Conservation (phyloP, 495 filamentous ascomycete genomes). For the Tuber calosporum region DNA sequence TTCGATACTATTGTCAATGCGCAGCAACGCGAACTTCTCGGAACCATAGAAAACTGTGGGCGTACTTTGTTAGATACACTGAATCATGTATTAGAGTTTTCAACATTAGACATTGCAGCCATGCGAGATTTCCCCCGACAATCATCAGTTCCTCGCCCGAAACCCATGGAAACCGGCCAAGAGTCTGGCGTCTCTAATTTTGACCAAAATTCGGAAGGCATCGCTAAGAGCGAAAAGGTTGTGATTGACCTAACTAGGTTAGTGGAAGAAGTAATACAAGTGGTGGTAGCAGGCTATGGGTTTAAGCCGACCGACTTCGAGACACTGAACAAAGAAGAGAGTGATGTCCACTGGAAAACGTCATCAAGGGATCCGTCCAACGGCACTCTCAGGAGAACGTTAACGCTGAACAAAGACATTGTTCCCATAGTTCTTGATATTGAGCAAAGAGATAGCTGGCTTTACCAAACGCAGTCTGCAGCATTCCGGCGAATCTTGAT, state of each 20-base stretch:
- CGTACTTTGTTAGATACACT: conserved; percentile 69
- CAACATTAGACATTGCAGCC: conserved; percentile 53
- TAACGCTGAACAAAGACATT: conserved; percentile 44
- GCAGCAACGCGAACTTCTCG: conserved; percentile 54
- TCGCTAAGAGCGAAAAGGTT: not conserved
- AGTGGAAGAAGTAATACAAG: conserved; percentile 13
- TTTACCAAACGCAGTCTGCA: conserved; percentile 56
- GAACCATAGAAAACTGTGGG: conserved; percentile 64
- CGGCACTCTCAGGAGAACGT: conserved; percentile 3
- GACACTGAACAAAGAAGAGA: not conserved
- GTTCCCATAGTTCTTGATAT: conserved; percentile 56
- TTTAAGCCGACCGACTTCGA: conserved; percentile 3
- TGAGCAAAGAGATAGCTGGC: conserved; percentile 49
- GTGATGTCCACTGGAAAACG: not conserved
- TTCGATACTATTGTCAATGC: conserved; percentile 31
- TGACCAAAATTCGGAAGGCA: not conserved
- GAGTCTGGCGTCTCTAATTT: not conserved
- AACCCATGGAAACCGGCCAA: not conserved
- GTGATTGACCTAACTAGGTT: conserved; percentile 10
- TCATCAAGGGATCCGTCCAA: not conserved
- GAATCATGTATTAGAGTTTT: conserved; percentile 60
- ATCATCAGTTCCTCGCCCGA: not conserved
- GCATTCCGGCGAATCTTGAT: conserved; percentile 64
- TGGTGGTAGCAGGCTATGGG: conserved; percentile 7
- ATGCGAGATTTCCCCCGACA: not conserved